A percentile compares a stretch with the other conserved stretches of the same genome.
These are phyloP conservation scores for Lichtheimia ramosa DNA, from an alignment of 371 early-diverging fungal genomes.

Conservation along the genomic window DNA sequence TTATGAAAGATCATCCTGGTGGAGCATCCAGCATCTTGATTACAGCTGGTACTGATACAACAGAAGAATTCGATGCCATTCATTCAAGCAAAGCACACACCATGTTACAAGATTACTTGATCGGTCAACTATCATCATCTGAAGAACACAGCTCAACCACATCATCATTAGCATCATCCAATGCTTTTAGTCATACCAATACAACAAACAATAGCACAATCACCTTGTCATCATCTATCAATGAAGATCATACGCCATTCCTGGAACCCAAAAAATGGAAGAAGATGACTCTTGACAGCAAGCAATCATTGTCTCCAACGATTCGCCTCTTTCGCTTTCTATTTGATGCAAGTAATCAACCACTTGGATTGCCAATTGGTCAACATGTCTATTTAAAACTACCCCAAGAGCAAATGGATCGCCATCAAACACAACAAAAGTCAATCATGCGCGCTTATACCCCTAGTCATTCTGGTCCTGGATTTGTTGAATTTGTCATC, in stretches of 20 bases:
- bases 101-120: conserved; percentile 56
- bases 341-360: conserved; percentile 24
- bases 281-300: conserved; percentile 29
- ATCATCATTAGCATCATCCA: conserved; percentile 8
- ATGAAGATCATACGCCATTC: conserved; percentile 18
- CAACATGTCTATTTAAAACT: conserved; percentile 39
- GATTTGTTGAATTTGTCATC: conserved; percentile 60
- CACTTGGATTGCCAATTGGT: conserved; percentile 50
- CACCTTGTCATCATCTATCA: conserved; percentile 2
- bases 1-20: conserved; percentile 89
- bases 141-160: conserved; percentile 7
- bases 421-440: conserved; percentile 21
- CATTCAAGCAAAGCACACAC: conserved; percentile 80
- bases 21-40: conserved; percentile 71
- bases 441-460: conserved; percentile 65
- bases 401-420: conserved; percentile 11
- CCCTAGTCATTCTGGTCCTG: conserved; percentile 28
- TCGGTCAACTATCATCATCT: conserved; percentile 61
- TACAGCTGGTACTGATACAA: conserved; percentile 73
- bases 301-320: conserved; percentile 34
- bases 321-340: conserved; percentile 47
- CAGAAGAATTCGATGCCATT: conserved; percentile 88
- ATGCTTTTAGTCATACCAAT: neutral
- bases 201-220: conserved; percentile 6
- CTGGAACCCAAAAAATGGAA: conserved; percentile 45